Evolutionary conservation across 306 rosid species (phyloP), one percentile per base, ranked within the genome.

Genomic region (Purshia tridentata): DNA sequence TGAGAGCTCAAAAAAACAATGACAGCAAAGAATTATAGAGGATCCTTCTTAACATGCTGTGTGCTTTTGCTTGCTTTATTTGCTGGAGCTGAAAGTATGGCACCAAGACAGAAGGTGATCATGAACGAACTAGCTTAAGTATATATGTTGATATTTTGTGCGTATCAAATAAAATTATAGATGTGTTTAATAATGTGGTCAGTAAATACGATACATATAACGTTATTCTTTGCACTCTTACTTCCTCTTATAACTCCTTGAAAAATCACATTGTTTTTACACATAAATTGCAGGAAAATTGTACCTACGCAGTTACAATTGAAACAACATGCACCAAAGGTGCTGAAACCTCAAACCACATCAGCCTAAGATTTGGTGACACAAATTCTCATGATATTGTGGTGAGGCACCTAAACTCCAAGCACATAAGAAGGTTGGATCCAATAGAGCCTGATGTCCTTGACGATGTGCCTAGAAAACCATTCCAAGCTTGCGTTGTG

Each of bases 361-460:
- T 90, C 11, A 87, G 89, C 73, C 77, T 93, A 29, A 88, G 98
- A 72, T 90, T 90, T 73, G 98, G 97, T 4, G 98, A 86, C 83
- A 77, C 85, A 23, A 87, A 81, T 68, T 83, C 90, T 8, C 87
- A 89, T 48, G 89, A 84, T 76, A 72, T 93, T 70, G 41, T 90
- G 67, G 89, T 92, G 4, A 77, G 65, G 50, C 88, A 74, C 70
- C 76, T 93, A 29, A 93, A 88, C 47, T 75, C 87, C 8, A 87
- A 83, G 82, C 96, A 88, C 58, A 69, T 78, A 22, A 80, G 85
- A 65, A 82, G 78, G 75, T 79, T 93, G 60, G 92, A 90, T 19
- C 83, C 89, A 15, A 41, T 93, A 55, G 80, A 87, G 13, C 89
- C 96, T 0, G 46, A 68, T 11, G 83, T 83, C 66, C 85, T 87